A percentile compares a stretch with the other conserved stretches of the same genome.
Conservation (phyloP, 2,329 filamentous ascomycete species). For the Colletotrichum agaves region DNA sequence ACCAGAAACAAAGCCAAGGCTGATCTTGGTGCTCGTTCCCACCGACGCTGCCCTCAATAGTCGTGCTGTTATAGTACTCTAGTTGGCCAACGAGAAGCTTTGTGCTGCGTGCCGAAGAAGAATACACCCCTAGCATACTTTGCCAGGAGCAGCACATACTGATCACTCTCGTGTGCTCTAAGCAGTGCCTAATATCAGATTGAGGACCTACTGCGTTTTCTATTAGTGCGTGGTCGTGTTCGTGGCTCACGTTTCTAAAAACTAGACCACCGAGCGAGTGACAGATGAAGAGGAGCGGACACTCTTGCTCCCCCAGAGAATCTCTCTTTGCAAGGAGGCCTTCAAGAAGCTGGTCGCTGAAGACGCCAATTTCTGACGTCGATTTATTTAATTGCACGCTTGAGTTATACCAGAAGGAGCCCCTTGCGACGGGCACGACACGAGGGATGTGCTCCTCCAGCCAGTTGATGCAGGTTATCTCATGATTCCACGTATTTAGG, state of each 20-base stretch:
- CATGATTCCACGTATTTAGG: conserved; percentile 16
- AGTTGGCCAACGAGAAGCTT: conserved; percentile 4
- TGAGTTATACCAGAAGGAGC: conserved; percentile 15
- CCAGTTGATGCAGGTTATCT: conserved; percentile 7
- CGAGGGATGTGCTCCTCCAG: background rate
- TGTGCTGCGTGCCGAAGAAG: conserved; percentile 40
- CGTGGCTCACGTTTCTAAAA: conserved; percentile 20
- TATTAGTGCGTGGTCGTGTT: too few species aligned
- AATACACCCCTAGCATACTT: conserved; percentile 28
- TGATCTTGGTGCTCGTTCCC: too few species aligned
- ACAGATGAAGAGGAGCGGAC: conserved; percentile 18
- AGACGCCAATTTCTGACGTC: conserved; percentile 6
- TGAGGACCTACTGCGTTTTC: too few species aligned
- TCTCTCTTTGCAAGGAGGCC: background rate
- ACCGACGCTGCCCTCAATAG: background rate
- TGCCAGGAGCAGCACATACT: background rate
- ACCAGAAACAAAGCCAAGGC: conserved; percentile 33
- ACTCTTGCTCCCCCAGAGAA: background rate
- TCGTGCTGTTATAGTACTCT: background rate
- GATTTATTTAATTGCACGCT: conserved; percentile 23
- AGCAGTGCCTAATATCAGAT: conserved; percentile 9
- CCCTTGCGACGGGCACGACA: background rate
- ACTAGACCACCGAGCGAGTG: conserved; percentile 5
- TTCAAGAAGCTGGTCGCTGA: conserved; percentile 5
- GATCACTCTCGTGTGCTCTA: background rate